phyloP scores from a whole-genome alignment of 768 basidiomycete species.

The Lactarius vividus region DNA sequence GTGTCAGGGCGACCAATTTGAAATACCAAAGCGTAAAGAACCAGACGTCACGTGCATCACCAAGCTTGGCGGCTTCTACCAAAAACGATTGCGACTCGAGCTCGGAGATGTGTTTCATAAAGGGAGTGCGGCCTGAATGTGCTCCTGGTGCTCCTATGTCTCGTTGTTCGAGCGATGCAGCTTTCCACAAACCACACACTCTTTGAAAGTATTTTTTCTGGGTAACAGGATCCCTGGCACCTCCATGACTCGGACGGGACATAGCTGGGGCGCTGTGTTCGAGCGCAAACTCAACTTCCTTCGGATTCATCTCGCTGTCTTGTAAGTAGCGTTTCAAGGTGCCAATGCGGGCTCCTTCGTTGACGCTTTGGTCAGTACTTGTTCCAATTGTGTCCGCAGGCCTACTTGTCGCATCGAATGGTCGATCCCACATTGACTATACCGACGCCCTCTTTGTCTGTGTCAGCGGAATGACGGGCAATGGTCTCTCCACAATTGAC shows the following conservation, averaged over 20 bases:
- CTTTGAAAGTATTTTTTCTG: too few relatives aligned
- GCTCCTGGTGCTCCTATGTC: too few relatives aligned
- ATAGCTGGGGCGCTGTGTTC: neutral
- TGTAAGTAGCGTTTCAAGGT: slow-evolving; percentile 26
- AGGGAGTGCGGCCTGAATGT: too few relatives aligned
- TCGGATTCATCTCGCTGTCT: slow-evolving; percentile 31
- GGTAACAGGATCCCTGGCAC: too few relatives aligned
- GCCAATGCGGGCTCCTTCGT: neutral
- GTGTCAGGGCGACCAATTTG: neutral
- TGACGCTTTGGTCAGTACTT: slow-evolving; percentile 29
- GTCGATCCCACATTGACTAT: slow-evolving; percentile 35
- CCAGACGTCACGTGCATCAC: too few relatives aligned
- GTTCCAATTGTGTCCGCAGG: slow-evolving; percentile 42
- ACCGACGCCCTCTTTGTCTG: slow-evolving; percentile 35
- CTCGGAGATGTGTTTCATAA: too few relatives aligned
- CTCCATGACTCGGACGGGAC: neutral
- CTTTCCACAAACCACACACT: too few relatives aligned
- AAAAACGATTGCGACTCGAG: too few relatives aligned
- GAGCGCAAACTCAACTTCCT: slow-evolving; percentile 26
- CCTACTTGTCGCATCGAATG: slow-evolving; percentile 47
- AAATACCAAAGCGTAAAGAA: too few relatives aligned
- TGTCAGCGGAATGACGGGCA: slow-evolving; percentile 39
- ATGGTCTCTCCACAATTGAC: slow-evolving; percentile 33
- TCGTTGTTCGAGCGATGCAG: too few relatives aligned
- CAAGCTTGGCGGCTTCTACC: too few relatives aligned